phyloP scores from a whole-genome alignment of 345 rosid genomes.

The Heritiera littoralis region DNA sequence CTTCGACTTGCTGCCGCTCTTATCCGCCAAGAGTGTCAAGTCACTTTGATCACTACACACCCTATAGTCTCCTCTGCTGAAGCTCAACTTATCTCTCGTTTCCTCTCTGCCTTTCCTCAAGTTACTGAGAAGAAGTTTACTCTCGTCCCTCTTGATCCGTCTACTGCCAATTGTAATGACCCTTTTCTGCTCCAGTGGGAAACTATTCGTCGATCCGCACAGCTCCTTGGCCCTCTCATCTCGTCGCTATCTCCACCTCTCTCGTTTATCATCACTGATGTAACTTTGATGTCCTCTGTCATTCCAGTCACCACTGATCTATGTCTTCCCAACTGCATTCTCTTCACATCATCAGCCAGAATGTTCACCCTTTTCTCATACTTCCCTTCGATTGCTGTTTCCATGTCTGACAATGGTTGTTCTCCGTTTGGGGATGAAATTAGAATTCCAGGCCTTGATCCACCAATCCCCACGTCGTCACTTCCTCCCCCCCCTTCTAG shows the following conservation, averaged over 20 bases:
- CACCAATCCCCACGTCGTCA: constrained; percentile 31
- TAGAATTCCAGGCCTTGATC: constrained; percentile 32
- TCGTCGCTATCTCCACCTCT: constrained; percentile 27
- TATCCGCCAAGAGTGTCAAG: constrained; percentile 15
- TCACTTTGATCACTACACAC: constrained; percentile 40
- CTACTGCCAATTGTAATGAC: constrained; percentile 19
- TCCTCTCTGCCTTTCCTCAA: constrained; percentile 34
- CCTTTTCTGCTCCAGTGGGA: constrained; percentile 43
- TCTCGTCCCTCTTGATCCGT: constrained; percentile 25
- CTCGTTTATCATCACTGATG: constrained; percentile 37
- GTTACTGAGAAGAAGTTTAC: constrained; percentile 31
- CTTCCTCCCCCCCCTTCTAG: constrained; percentile 34
- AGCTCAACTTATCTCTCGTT: constrained; percentile 26
- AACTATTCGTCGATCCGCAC: constrained; percentile 37
- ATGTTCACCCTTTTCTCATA: constrained; percentile 29
- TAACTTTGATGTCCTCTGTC: constrained; percentile 22
- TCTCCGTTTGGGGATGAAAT: constrained; percentile 17
- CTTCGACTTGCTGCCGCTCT: constrained; percentile 39
- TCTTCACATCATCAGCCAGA: constrained; percentile 33
- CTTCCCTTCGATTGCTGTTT: background rate
- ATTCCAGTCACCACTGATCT: constrained; percentile 26
- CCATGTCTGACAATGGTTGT: constrained; percentile 1
- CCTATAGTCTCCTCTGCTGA: constrained; percentile 40
- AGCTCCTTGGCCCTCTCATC: constrained; percentile 35
- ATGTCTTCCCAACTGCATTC: constrained; percentile 31